These are phyloP conservation scores for Ophiocordyceps sinensis DNA, from an alignment of 2,329 filamentous ascomycete genomes.

Conservation along the genomic window DNA sequence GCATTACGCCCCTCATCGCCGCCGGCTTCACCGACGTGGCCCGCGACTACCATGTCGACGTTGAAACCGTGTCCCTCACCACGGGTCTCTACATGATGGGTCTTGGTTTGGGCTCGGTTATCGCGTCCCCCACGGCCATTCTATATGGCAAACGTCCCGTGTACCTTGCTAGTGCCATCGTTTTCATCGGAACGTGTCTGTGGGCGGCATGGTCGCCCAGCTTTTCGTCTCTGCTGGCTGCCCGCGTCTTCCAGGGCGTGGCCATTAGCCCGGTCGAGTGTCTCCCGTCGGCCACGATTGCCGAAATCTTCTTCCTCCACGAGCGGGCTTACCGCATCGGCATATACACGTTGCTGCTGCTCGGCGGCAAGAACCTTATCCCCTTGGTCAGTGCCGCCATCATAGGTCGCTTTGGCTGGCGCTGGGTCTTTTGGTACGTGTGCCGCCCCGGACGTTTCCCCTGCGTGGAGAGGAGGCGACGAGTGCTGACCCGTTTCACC, in stretches of 20 bases:
- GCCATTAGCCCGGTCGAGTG: constrained; percentile 85
- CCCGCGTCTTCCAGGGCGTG: constrained; percentile 75
- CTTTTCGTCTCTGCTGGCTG: constrained; percentile 65
- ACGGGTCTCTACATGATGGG: constrained; percentile 94
- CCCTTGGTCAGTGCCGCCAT: constrained; percentile 77
- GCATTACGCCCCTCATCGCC: constrained; percentile 80
- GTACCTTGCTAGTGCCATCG: constrained; percentile 60
- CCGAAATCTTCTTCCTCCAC: constrained; percentile 92
- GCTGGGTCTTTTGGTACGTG: constrained; percentile 74
- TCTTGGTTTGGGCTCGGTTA: constrained; percentile 66
- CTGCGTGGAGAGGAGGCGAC: background rate
- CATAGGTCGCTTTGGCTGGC: constrained; percentile 66
- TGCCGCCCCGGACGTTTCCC: background rate
- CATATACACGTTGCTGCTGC: constrained; percentile 77
- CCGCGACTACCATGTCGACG: constrained; percentile 44
- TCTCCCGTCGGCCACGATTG: constrained; percentile 82
- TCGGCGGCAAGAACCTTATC: constrained; percentile 84
- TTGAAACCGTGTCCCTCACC: constrained; percentile 66
- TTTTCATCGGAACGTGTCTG: constrained; percentile 64
- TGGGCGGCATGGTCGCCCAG: constrained; percentile 81
- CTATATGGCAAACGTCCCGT: constrained; percentile 82
- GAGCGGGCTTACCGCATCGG: constrained; percentile 87
- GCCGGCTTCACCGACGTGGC: constrained; percentile 81
- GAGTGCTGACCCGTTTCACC: background rate
- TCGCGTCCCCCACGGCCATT: constrained; percentile 84